Percentiles rank a stretch among this genome's conserved stretches.
Evolutionary conservation across 805 yeast genomes (phyloP).

Genomic region (Grigorovia humatica): DNA sequence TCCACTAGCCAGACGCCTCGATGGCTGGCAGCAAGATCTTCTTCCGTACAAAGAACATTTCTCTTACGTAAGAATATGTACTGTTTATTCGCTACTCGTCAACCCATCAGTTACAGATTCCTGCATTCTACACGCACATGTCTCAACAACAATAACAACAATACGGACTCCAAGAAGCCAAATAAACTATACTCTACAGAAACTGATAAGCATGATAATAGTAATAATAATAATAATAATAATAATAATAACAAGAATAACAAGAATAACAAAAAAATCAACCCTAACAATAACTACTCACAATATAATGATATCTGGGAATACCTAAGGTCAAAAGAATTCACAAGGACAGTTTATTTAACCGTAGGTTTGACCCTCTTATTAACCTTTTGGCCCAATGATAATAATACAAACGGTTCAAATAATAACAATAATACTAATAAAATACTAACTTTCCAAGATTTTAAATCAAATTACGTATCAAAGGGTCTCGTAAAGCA

Average conservation of each 20-base stretch:
- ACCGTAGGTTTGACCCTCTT: conserved; percentile 32
- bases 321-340: conserved; percentile 35
- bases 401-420: neutral
- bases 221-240: neutral
- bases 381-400: conserved; percentile 29
- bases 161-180: no score
- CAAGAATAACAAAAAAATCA: conserved; percentile 4
- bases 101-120: neutral
- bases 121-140: neutral
- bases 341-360: conserved; percentile 30
- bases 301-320: conserved; percentile 26
- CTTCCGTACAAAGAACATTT: no score
- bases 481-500: conserved; percentile 70
- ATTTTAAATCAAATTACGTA: conserved; percentile 68
- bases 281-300: neutral
- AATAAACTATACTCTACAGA: no score
- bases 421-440: conserved; percentile 9
- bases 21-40: no score
- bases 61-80: no score
- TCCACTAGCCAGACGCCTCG: no score
- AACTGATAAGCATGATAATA: no score
- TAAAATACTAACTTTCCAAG: conserved; percentile 53
- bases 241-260: conserved; percentile 5
- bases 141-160: no score
- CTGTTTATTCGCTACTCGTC: neutral